Percentiles rank a stretch among this genome's conserved stretches.
Conservation (phyloP, 768 basidiomycete species). For the Pholiota microspora region DNA sequence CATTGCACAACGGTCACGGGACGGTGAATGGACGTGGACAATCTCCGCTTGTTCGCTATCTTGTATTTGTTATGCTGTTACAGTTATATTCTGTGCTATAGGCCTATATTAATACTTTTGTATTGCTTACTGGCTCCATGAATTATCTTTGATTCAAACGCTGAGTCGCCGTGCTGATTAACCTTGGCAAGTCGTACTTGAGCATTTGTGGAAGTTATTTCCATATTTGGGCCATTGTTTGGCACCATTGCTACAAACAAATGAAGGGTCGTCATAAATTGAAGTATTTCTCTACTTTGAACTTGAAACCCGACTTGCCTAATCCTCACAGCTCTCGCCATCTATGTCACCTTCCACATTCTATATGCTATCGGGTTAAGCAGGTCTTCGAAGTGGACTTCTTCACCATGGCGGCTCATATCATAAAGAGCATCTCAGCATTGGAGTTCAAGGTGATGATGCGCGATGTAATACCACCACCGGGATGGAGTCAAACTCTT, state of each 20-base stretch:
- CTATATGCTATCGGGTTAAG: no score
- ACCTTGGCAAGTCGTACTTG: no score
- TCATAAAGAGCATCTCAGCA: slow-evolving; percentile 35
- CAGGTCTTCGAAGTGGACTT: no score
- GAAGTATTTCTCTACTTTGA: no score
- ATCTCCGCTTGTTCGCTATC: slow-evolving; percentile 32
- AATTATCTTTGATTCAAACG: background rate
- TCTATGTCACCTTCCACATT: no score
- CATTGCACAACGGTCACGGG: slow-evolving; percentile 38
- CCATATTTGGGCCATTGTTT: background rate
- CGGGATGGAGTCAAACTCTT: slow-evolving; percentile 47
- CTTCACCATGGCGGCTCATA: slow-evolving; percentile 10
- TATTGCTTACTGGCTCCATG: slow-evolving; percentile 1
- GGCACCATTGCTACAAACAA: no score
- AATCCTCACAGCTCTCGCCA: no score
- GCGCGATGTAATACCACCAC: slow-evolving; percentile 42
- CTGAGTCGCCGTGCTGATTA: no score
- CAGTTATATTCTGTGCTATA: slow-evolving; percentile 9
- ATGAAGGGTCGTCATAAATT: no score
- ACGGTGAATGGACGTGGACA: slow-evolving; percentile 50
- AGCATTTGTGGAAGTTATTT: slow-evolving; percentile 10
- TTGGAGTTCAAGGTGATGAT: slow-evolving; percentile 52
- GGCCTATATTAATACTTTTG: background rate
- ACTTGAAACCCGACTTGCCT: no score
- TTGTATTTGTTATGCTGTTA: slow-evolving; percentile 44